Conservation (phyloP, 1,284 basidiomycete genomes). For the Pseudozyma sp. region DNA sequence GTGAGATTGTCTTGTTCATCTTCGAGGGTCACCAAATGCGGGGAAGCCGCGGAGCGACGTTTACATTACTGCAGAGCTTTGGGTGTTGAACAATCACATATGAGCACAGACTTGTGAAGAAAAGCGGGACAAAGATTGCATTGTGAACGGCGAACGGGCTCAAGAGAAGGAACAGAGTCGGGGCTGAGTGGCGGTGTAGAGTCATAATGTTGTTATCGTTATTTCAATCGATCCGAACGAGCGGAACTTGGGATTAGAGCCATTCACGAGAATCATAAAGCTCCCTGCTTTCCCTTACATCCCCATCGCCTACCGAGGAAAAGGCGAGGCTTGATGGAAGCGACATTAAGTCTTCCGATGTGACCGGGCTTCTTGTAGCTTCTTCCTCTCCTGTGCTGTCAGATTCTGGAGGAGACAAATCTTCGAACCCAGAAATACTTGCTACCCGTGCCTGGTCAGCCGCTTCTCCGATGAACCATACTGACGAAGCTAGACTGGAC, state of each 20-base stretch:
- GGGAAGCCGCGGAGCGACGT: background rate
- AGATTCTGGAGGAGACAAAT: background rate
- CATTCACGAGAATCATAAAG: slow-evolving; percentile 11
- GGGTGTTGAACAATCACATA: background rate
- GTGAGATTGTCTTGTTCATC: too few species aligned
- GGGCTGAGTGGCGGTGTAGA: background rate
- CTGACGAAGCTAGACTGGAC: background rate
- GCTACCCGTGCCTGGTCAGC: background rate
- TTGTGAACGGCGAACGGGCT: background rate
- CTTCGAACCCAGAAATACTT: slow-evolving; percentile 1
- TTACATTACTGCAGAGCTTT: background rate
- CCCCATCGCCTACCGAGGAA: background rate
- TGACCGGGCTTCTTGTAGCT: background rate
- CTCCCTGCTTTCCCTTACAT: background rate
- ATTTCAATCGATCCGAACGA: background rate
- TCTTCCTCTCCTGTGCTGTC: background rate
- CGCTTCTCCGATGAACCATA: background rate
- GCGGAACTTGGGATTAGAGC: background rate
- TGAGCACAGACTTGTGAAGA: background rate
- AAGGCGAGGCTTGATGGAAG: background rate
- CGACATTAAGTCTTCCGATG: background rate
- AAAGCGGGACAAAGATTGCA: background rate
- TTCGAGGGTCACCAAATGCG: too few species aligned
- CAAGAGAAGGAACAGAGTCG: background rate
- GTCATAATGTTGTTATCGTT: too few species aligned